phyloP scores from a whole-genome alignment of 2,329 filamentous ascomycete genomes.

The Lecanicillium sp. region DNA sequence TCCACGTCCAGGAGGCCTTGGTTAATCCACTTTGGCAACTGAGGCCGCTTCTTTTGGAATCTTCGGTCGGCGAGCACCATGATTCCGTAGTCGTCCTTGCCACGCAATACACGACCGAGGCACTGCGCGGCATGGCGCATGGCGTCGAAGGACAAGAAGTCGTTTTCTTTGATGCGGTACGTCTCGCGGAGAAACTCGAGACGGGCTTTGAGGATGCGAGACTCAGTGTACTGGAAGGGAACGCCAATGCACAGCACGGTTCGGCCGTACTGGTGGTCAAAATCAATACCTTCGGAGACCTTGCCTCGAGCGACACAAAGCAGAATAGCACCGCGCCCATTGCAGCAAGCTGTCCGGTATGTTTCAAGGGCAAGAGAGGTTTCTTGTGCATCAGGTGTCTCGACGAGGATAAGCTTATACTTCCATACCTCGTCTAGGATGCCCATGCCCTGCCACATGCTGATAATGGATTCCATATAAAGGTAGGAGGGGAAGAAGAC shows the following conservation, averaged over 20 bases:
- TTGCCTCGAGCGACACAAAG: constrained; percentile 95
- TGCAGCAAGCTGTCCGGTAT: constrained; percentile 95
- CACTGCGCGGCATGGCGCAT: constrained; percentile 99
- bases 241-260: constrained; percentile 95
- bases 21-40: constrained; percentile 95
- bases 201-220: constrained; percentile 88
- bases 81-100: constrained; percentile 99
- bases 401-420: constrained; percentile 95
- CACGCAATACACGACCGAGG: constrained; percentile 84
- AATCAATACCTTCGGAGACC: constrained; percentile 97
- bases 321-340: constrained; percentile 86
- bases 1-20: constrained; percentile 80
- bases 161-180: constrained; percentile 92
- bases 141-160: constrained; percentile 96
- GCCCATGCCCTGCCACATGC: constrained; percentile 98
- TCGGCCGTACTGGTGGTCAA: constrained; percentile 95
- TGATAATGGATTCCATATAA: constrained; percentile 99
- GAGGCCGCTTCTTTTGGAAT: constrained; percentile 83
- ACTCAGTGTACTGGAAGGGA: constrained; percentile 98
- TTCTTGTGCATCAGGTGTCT: constrained; percentile 95
- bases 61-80: constrained; percentile 95
- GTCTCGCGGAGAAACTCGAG: constrained; percentile 95
- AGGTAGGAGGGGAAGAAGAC: constrained; percentile 98
- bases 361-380: constrained; percentile 93
- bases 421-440: constrained; percentile 98